Evolutionary conservation across 1,139 yeast species (phyloP), one percentile per base, ranked within the genome.

Genomic region (Pneumocystis sp.): DNA sequence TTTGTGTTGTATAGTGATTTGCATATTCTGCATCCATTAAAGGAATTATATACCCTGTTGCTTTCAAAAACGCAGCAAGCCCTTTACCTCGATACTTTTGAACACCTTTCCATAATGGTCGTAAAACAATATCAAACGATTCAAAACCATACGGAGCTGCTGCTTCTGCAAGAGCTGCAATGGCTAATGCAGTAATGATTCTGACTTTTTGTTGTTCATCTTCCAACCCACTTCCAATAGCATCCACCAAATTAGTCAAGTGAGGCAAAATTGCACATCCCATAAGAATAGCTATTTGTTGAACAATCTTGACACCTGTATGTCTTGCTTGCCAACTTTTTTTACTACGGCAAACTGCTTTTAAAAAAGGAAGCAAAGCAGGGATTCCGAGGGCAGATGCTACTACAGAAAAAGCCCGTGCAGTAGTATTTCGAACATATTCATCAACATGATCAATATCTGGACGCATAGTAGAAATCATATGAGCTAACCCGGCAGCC

Each of bases 111-210:
- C 96, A 90, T 7, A 89, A 75, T 0, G 91, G 89, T 68, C 87
- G 93, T 59, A 93, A 73, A 0, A 83, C 79, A 1, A 78, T 74
- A 69, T 87, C 95, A 74, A 93, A 91, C 0, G 95, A 83, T 71
- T 89, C 97, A 66, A 89, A 86, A 63, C 98, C 98, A 75, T 87
- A 89, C 0, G 98, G 98, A 31, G 83, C 80, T 0, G 91, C 84
- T n/a, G 87, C 86, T 63, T 89, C 95, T 0, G 97, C 97, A 50
- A 93, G 74, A 6, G 86, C 83, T 0, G 95, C 79, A 1, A 91
- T 71, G 0, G 96, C 85, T 44, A 81, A 76, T 0, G 96, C 96
- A 0, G 96, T 80, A 10, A 85, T 80, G 3, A 82, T 82, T 65
- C 95, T 77, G 0, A 89, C 88, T 66, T 83, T 84, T 21, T 83